Conservation (phyloP, 768 basidiomycete genomes). For the Lactarius sanguifluus region DNA sequence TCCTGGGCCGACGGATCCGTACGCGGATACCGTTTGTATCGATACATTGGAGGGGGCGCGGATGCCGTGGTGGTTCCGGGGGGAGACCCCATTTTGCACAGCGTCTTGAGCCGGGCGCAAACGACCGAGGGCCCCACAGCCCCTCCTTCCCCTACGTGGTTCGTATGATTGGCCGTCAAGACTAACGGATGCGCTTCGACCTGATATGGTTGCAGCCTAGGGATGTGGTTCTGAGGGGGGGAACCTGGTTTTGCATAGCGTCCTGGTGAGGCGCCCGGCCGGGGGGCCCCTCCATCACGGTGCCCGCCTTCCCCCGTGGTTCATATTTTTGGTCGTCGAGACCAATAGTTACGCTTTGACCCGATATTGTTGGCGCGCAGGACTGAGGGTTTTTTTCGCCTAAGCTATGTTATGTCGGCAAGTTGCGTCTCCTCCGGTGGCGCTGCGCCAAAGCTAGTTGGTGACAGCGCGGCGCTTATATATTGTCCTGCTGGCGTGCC, state of each 20-base stretch:
- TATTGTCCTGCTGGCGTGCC: neutral
- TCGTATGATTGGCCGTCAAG: too few species aligned
- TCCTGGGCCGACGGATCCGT: neutral
- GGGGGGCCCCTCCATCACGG: neutral
- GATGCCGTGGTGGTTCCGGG: neutral
- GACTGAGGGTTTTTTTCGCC: neutral
- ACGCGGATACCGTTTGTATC: neutral
- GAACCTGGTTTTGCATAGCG: too few species aligned
- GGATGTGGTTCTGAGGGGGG: neutral
- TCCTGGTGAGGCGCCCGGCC: neutral
- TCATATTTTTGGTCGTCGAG: too few species aligned
- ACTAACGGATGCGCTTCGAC: too few species aligned
- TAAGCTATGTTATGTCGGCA: neutral
- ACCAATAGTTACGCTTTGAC: neutral
- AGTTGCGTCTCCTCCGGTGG: neutral
- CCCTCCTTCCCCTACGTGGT: too few species aligned
- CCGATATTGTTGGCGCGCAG: neutral
- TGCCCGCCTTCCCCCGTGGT: neutral
- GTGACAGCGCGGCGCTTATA: neutral
- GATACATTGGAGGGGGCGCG: neutral
- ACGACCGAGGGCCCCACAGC: too few species aligned
- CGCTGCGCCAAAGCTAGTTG: neutral
- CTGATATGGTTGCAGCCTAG: too few species aligned
- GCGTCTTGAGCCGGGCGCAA: too few species aligned
- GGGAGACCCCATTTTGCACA: neutral